Conservation (phyloP, 2,329 filamentous ascomycete genomes). For the Calonectria ilicicola region DNA sequence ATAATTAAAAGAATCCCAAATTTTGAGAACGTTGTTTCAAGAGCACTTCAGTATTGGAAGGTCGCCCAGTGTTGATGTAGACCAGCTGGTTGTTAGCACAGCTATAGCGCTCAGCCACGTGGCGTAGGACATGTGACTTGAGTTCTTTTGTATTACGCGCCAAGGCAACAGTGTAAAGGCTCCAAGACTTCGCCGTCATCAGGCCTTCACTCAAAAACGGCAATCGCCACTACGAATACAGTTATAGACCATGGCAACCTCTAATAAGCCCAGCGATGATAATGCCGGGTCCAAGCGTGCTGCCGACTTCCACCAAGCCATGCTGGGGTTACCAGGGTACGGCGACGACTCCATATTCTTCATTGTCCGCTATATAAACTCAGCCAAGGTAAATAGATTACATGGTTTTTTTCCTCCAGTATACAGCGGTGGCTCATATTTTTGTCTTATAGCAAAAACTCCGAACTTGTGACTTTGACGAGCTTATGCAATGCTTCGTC, state of each 20-base stretch:
- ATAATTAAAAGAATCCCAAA: too few species aligned
- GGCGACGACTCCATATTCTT: slow-evolving; percentile 47
- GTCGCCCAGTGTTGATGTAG: neutral
- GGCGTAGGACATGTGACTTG: slow-evolving; percentile 25
- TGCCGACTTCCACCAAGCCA: slow-evolving; percentile 40
- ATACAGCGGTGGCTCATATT: neutral
- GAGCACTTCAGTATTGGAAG: neutral
- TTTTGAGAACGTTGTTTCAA: too few species aligned
- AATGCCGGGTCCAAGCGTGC: slow-evolving; percentile 40
- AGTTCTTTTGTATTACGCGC: neutral
- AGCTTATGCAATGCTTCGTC: slow-evolving; percentile 32
- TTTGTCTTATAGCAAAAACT: slow-evolving; percentile 36
- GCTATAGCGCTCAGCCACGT: slow-evolving; percentile 16
- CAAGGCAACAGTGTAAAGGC: neutral
- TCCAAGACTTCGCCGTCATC: neutral
- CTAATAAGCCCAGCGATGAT: slow-evolving; percentile 12
- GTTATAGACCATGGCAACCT: slow-evolving; percentile 2
- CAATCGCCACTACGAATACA: neutral
- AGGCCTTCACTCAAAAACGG: neutral
- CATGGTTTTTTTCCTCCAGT: neutral
- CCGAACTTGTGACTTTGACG: slow-evolving; percentile 41
- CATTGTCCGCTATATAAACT: slow-evolving; percentile 40
- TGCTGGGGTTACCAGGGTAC: slow-evolving; percentile 43
- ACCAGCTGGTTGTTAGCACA: neutral
- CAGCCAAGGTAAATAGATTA: slow-evolving; percentile 36